Conservation (phyloP, 2,329 filamentous ascomycete species). For the Whalleya microplaca region DNA sequence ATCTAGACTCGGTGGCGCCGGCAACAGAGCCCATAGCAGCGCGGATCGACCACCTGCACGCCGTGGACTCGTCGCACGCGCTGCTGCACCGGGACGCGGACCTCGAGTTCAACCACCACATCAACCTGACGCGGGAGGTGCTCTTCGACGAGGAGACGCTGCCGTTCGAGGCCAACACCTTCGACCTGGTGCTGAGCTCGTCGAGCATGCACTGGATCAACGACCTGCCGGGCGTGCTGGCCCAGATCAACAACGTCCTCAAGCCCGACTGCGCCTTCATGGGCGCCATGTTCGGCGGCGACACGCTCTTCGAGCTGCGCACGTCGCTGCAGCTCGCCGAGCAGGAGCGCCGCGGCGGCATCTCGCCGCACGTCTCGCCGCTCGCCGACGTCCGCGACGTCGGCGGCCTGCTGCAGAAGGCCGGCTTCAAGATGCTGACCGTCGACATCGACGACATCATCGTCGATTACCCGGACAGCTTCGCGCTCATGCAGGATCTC, state of each 20-base stretch:
- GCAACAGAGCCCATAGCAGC: slow-evolving; percentile 68
- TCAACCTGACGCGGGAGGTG: slow-evolving; percentile 75
- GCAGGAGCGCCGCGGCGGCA: slow-evolving; percentile 85
- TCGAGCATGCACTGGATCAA: slow-evolving; percentile 97
- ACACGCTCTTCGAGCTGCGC: slow-evolving; percentile 90
- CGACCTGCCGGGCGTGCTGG: slow-evolving; percentile 82
- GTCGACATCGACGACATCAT: slow-evolving; percentile 98
- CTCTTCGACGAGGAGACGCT: slow-evolving; percentile 75
- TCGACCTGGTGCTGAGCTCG: slow-evolving; percentile 89
- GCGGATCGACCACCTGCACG: slow-evolving; percentile 74
- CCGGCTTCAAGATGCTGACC: slow-evolving; percentile 93
- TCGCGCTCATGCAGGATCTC: slow-evolving; percentile 89
- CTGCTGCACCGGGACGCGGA: slow-evolving; percentile 81
- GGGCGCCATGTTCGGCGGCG: slow-evolving; percentile 94
- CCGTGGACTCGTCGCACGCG: slow-evolving; percentile 77
- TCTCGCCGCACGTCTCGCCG: slow-evolving; percentile 88
- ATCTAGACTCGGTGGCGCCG: slow-evolving; percentile 60
- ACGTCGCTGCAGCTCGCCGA: slow-evolving; percentile 93
- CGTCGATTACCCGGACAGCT: slow-evolving; percentile 88
- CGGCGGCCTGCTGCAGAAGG: slow-evolving; percentile 81
- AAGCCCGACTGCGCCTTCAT: slow-evolving; percentile 93
- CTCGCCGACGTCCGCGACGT: slow-evolving; percentile 91
- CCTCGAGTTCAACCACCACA: slow-evolving; percentile 72
- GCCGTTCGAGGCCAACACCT: slow-evolving; percentile 75
- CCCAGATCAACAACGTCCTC: slow-evolving; percentile 82